Base-by-base conservation (phyloP, 441 rosid species). In the Dalechampia spathulata region DNA sequence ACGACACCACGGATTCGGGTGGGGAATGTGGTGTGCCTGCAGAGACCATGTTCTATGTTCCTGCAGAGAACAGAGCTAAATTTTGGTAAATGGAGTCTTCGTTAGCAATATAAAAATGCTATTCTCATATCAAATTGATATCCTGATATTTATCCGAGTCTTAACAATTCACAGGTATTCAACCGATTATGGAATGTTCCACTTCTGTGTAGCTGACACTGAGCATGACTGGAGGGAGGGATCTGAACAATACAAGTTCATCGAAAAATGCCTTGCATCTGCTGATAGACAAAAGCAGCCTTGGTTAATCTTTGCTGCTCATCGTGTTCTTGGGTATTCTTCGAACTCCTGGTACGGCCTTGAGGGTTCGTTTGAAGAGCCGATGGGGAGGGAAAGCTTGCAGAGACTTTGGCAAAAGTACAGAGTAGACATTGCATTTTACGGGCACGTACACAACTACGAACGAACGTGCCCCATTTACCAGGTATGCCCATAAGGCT, bases 171-270 rank as follows among this genome's bases (percentile, higher is more conserved):
- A 72, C 82, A 91, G 95, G 98, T 91, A 91, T 66, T 56, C 75
- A 22, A 72, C 96, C 20, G 90, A 92, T 67, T 92, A 80, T 20
- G 96, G 97, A 55, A 82, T 92, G 88, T 92, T 92, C 63, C 88
- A 58, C 55, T 92, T 92, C 82, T 89, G 97, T 59, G 70, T 92
- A 81, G 97, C 92, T 0, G 99, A 92, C 69, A 70, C 71, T 43
- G 97, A 92, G 69, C 97, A 86, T 14, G 99, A 92, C 59, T 92
- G 99, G 99, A 81, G 97, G 63, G 90, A 86, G 61, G 96, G 94
- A 61, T 56, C 92, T 0, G 90, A 92, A 64, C 97, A 89, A 53
- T 73, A 86, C 48, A 66, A 58, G 55, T 86, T 89, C 75, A 92
- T 92, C 7, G 92, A 92, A 72, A 57, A 73, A 26, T 89, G 99